phyloP scores from a whole-genome alignment of 2,329 filamentous ascomycete genomes.

The Aspergillus fijiensis region DNA sequence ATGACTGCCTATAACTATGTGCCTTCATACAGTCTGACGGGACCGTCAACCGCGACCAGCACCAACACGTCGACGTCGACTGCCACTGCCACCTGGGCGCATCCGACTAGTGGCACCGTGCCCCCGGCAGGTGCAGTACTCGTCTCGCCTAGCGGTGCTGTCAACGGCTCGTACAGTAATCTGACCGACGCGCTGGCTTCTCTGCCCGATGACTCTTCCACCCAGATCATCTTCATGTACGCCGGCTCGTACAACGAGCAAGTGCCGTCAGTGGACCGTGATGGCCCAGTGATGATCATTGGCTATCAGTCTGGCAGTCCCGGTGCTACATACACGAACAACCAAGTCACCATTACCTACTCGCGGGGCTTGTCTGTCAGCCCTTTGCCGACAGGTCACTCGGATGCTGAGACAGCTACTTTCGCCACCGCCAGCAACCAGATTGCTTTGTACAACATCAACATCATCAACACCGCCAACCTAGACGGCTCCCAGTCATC shows the following conservation, averaged over 20 bases:
- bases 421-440: constrained; percentile 21
- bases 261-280: constrained; percentile 21
- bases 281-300: constrained; percentile 22
- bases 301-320: constrained; percentile 17
- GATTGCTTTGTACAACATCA: constrained; percentile 22
- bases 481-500: constrained; percentile 25
- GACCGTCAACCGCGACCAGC: constrained; percentile 9
- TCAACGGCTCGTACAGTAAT: constrained; percentile 33
- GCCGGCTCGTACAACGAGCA: constrained; percentile 21
- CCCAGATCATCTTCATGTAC: constrained; percentile 40
- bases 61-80: not conserved
- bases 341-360: constrained; percentile 21
- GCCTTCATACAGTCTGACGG: constrained; percentile 35
- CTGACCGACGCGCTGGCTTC: constrained; percentile 38
- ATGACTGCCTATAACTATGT: constrained; percentile 40
- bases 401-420: constrained; percentile 27
- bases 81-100: constrained; percentile 24
- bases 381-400: constrained; percentile 23
- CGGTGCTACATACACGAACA: constrained; percentile 19
- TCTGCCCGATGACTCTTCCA: constrained; percentile 33
- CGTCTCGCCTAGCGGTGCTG: constrained; percentile 38
- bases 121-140: constrained; percentile 45
- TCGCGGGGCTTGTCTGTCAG: constrained; percentile 25
- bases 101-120: constrained; percentile 44
- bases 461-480: constrained; percentile 26